phyloP scores from a whole-genome alignment of 352 stramenopile species.

The Detonula confervacea region DNA sequence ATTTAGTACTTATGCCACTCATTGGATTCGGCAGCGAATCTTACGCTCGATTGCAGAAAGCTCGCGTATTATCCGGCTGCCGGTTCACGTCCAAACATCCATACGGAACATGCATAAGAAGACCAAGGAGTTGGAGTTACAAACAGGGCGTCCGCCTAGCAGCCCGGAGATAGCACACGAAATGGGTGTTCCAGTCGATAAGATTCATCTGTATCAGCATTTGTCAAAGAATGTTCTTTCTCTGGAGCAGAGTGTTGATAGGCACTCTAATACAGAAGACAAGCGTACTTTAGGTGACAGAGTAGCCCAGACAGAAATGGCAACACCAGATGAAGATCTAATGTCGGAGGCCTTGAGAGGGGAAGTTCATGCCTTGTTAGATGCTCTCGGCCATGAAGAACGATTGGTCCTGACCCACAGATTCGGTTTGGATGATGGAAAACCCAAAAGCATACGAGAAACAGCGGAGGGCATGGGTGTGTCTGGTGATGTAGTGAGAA shows the following conservation, averaged over 20 bases:
- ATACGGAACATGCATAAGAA: constrained; percentile 72
- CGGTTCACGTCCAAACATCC: constrained; percentile 74
- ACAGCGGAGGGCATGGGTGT: constrained; percentile 66
- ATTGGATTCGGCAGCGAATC: constrained; percentile 82
- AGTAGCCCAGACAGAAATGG: constrained; percentile 68
- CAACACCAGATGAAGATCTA: constrained; percentile 75
- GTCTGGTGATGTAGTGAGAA: constrained; percentile 68
- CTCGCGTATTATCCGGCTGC: constrained; percentile 77
- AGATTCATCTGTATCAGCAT: constrained; percentile 68
- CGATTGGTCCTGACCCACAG: constrained; percentile 68
- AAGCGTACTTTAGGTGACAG: constrained; percentile 71
- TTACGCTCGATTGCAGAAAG: constrained; percentile 68
- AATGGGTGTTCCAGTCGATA: constrained; percentile 68
- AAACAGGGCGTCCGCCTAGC: constrained; percentile 63
- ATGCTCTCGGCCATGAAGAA: constrained; percentile 61
- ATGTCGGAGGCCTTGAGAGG: constrained; percentile 60
- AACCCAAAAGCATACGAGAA: constrained; percentile 57
- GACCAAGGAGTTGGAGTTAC: constrained; percentile 56
- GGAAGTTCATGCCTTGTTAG: constrained; percentile 71
- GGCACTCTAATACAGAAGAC: constrained; percentile 56
- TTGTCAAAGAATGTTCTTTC: constrained; percentile 74
- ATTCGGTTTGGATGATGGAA: constrained; percentile 77
- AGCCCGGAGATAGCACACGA: constrained; percentile 72
- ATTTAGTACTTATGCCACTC: constrained; percentile 83
- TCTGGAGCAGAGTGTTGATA: constrained; percentile 65